phyloP scores from a whole-genome alignment of 306 rosid species.

The Gleditsia sinensis region DNA sequence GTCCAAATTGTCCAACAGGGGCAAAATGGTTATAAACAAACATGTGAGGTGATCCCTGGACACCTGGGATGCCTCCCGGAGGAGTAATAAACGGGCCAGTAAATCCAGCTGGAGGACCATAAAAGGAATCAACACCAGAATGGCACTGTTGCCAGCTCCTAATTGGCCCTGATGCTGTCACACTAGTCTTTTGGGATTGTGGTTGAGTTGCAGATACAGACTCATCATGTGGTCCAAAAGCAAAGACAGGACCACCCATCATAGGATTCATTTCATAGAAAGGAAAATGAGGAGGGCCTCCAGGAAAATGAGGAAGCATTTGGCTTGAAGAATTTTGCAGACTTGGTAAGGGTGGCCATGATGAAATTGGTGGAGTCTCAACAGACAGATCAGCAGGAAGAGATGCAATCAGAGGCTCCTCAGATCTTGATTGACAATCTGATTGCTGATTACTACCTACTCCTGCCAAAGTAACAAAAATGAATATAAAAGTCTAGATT shows the following conservation, averaged over 20 bases:
- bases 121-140: conserved; percentile 90
- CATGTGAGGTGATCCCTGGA: conserved; percentile 98
- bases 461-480: conserved; percentile 48
- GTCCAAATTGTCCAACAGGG: conserved; percentile 97
- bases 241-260: conserved; percentile 90
- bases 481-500: conserved; percentile 12
- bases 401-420: conserved; percentile 78
- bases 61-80: conserved; percentile 89
- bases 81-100: conserved; percentile 89
- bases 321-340: conserved; percentile 77
- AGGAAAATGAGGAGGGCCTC: conserved; percentile 84
- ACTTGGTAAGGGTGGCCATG: conserved; percentile 80
- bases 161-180: conserved; percentile 63
- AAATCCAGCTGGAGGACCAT: conserved; percentile 90
- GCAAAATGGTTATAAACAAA: conserved; percentile 97
- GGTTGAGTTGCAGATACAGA: conserved; percentile 67
- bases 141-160: conserved; percentile 94
- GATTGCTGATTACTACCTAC: conserved; percentile 66
- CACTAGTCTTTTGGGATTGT: conserved; percentile 64
- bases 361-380: conserved; percentile 82
- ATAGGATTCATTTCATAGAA: conserved; percentile 93
- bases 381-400: conserved; percentile 95
- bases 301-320: conserved; percentile 83
- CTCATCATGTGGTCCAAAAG: conserved; percentile 89
- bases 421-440: conserved; percentile 66